phyloP scores from a whole-genome alignment of 1,284 basidiomycete species.

The Volvariella volvacea region DNA sequence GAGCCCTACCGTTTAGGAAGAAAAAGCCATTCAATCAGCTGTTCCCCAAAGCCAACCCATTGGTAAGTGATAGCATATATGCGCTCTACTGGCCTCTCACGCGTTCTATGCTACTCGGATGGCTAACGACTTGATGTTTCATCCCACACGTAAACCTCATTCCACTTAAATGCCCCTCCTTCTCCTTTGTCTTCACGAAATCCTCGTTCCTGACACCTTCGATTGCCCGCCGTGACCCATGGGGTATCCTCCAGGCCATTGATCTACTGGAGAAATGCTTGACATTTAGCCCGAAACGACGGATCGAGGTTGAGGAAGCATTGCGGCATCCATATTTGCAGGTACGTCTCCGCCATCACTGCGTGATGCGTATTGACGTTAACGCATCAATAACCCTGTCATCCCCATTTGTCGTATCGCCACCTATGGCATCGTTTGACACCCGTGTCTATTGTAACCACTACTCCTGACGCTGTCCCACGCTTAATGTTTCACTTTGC shows the following conservation, averaged over 20 bases:
- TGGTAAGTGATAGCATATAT: slow-evolving; percentile 38
- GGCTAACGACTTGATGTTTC: too few species aligned
- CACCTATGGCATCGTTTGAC: background rate
- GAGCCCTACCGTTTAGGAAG: slow-evolving; percentile 88
- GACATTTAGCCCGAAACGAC: slow-evolving; percentile 88
- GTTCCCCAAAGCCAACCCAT: slow-evolving; percentile 79
- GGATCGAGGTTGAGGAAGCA: slow-evolving; percentile 88
- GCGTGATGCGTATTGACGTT: background rate
- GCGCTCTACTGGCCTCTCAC: background rate
- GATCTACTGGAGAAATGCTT: slow-evolving; percentile 87
- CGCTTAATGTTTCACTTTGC: too few species aligned
- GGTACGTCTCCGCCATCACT: background rate
- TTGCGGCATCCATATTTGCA: slow-evolving; percentile 83
- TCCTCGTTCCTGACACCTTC: too few species aligned
- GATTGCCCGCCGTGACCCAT: too few species aligned
- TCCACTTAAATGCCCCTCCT: too few species aligned
- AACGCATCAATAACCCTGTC: too few species aligned
- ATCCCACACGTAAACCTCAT: too few species aligned
- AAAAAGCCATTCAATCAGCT: slow-evolving; percentile 71
- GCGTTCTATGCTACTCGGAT: too few species aligned
- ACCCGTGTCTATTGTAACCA: background rate
- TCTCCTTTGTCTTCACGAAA: too few species aligned
- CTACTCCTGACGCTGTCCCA: background rate
- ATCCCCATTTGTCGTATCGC: too few species aligned
- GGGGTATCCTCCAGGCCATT: slow-evolving; percentile 44